Conservation (phyloP, 148 eudicot species). For the Vaccinium corymbosum region DNA sequence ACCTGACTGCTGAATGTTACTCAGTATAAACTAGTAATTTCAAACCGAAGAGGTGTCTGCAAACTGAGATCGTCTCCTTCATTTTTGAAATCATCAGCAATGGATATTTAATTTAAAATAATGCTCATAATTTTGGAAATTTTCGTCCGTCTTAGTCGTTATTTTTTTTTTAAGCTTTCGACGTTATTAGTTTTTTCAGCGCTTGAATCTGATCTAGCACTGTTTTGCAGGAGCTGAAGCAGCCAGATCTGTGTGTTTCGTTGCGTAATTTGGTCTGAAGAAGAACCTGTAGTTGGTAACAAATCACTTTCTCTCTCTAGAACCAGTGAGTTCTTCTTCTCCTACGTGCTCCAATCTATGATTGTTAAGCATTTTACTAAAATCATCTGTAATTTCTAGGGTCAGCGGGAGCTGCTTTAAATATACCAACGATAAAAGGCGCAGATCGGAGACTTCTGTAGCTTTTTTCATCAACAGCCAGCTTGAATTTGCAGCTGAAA, state of each 20-base stretch:
- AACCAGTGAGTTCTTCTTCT: too few species aligned
- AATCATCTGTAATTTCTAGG: not conserved
- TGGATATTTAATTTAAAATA: too few species aligned
- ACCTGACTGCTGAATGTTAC: not conserved
- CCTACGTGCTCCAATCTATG: not conserved
- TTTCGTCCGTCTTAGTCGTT: not conserved
- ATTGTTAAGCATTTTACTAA: not conserved
- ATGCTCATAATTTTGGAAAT: not conserved
- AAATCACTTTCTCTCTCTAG: not conserved
- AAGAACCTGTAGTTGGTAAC: slow-evolving; percentile 2
- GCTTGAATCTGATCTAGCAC: not conserved
- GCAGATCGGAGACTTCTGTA: not conserved
- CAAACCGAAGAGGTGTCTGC: not conserved
- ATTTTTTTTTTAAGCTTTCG: not conserved
- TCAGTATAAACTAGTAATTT: not conserved
- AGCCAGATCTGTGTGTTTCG: slow-evolving; percentile 6
- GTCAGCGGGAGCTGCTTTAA: slow-evolving; percentile 10
- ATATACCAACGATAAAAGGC: not conserved
- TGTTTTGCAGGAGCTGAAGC: slow-evolving; percentile 8
- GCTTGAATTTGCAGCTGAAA: slow-evolving; percentile 15
- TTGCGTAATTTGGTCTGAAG: slow-evolving; percentile 14
- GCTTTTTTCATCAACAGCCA: slow-evolving; percentile 1
- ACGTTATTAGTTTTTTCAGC: not conserved
- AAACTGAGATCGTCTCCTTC: too few species aligned
- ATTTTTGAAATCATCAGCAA: too few species aligned